phyloP scores from a whole-genome alignment of 140 eudicot species.

The Anethum foeniculum region DNA sequence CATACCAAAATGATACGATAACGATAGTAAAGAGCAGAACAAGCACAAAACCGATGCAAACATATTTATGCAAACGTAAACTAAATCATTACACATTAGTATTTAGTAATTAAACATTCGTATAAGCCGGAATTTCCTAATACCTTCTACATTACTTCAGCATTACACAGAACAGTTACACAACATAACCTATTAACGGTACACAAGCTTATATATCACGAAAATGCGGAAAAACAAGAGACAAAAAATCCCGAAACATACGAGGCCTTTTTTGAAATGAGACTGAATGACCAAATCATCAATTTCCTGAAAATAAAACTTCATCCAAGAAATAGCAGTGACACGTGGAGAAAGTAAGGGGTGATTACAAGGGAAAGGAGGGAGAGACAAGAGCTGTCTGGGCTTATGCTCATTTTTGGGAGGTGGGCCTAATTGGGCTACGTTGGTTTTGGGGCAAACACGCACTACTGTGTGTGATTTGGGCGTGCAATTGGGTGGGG shows the following conservation, averaged over 20 bases:
- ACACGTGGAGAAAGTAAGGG: slow-evolving; percentile 36
- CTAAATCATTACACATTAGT: neutral
- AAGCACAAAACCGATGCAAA: neutral
- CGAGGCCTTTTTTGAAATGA: slow-evolving; percentile 76
- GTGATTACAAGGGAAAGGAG: slow-evolving; percentile 66
- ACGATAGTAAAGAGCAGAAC: neutral
- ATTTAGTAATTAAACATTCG: too few species aligned
- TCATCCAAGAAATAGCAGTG: slow-evolving; percentile 89
- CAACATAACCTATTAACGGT: too few species aligned
- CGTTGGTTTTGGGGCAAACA: slow-evolving; percentile 41
- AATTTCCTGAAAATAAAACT: slow-evolving; percentile 71
- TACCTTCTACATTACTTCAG: neutral
- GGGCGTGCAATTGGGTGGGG: neutral
- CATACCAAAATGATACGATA: neutral
- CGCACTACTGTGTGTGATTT: slow-evolving; percentile 14
- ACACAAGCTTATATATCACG: neutral
- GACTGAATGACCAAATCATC: slow-evolving; percentile 45
- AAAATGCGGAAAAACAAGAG: neutral
- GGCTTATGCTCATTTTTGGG: slow-evolving; percentile 68
- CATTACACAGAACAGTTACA: neutral
- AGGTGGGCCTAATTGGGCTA: slow-evolving; percentile 48
- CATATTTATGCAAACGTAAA: neutral
- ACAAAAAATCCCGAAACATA: slow-evolving; percentile 20
- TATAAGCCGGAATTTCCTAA: neutral
- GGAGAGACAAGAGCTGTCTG: slow-evolving; percentile 69